Conservation (phyloP, 2,329 filamentous ascomycete species). For the Xylaria sp. region DNA sequence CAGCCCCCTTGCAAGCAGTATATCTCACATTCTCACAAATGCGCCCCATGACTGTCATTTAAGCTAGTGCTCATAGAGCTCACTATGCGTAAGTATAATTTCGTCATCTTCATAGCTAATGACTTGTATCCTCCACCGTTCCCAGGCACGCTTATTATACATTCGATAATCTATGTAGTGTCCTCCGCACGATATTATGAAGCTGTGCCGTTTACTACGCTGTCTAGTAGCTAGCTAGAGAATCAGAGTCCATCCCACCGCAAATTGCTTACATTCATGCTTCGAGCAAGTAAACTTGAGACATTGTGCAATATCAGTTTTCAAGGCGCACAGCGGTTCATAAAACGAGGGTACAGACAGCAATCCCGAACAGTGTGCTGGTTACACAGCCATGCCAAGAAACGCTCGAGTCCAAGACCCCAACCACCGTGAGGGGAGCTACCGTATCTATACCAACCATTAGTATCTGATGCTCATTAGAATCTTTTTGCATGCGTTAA, state of each 20-base stretch:
- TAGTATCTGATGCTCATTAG: constrained; percentile 34
- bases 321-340: constrained; percentile 81
- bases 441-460: constrained; percentile 74
- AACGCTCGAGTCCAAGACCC: constrained; percentile 89
- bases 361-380: constrained; percentile 73
- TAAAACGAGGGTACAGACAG: constrained; percentile 83
- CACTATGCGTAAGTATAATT: not conserved
- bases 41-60: too few species aligned
- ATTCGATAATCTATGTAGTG: constrained; percentile 26
- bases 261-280: not conserved
- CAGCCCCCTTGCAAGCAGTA: too few species aligned
- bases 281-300: not conserved
- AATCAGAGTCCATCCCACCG: not conserved
- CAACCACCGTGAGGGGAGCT: constrained; percentile 93
- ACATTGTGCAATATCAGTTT: not conserved
- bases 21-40: too few species aligned
- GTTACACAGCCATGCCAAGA: constrained; percentile 72
- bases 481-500: constrained; percentile 46
- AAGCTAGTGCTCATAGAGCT: not conserved
- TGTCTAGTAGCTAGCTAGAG: constrained; percentile 6
- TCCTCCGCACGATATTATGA: constrained; percentile 29
- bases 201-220: not conserved
- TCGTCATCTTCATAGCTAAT: not conserved
- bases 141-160: constrained; percentile 19
- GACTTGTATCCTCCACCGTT: not conserved